phyloP scores from a whole-genome alignment of 2,329 filamentous ascomycete genomes.

The Aspergillus quadrilineatus region DNA sequence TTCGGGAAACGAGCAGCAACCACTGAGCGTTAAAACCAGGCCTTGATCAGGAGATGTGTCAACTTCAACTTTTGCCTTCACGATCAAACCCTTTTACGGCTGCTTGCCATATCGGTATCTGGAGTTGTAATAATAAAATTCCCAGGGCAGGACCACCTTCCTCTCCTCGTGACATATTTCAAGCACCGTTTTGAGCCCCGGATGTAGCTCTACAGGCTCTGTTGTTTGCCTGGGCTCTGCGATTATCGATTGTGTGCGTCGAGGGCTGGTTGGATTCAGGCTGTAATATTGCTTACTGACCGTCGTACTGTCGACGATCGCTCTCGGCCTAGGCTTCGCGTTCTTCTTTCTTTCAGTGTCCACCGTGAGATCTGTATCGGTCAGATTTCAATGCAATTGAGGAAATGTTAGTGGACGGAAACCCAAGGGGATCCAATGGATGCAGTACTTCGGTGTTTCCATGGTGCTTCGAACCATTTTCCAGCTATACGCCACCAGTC shows the following conservation, averaged over 20 bases:
- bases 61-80: conserved; percentile 15
- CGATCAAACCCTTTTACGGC: conserved; percentile 16
- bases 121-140: neutral
- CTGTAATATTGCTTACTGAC: neutral
- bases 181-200: conserved; percentile 9
- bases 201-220: conserved; percentile 4
- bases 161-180: conserved; percentile 17
- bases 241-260: neutral
- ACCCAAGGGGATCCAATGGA: neutral
- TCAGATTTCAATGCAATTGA: neutral
- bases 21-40: conserved; percentile 8
- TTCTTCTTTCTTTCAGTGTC: neutral
- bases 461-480: neutral
- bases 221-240: neutral
- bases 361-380: too few relatives aligned
- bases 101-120: neutral
- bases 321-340: neutral
- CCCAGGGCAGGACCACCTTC: conserved; percentile 2
- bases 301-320: neutral
- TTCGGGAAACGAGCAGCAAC: conserved; percentile 11
- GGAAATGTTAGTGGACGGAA: neutral
- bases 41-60: conserved; percentile 9
- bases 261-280: neutral
- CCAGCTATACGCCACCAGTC: too few relatives aligned
- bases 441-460: neutral